Percentiles rank a stretch among this genome's conserved stretches.
These are phyloP conservation scores for Trichosporon sp. DNA, from an alignment of 1,284 basidiomycete species.

Conservation along the genomic window DNA sequence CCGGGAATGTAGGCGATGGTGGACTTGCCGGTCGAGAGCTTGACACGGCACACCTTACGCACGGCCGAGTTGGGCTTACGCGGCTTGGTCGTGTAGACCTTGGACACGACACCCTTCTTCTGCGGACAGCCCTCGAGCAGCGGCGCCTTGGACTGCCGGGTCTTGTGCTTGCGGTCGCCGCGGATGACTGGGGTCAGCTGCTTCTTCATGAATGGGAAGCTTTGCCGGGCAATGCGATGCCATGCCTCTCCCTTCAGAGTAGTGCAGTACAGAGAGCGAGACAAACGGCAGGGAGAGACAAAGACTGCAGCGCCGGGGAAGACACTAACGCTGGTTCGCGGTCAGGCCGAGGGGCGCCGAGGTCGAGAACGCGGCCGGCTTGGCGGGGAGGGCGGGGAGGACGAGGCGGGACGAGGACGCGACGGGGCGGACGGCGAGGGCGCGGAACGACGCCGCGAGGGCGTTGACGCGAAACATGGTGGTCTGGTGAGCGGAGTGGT, in stretches of 20 bases:
- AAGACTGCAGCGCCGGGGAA: not conserved
- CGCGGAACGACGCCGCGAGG: conserved; percentile 30
- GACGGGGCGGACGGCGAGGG: conserved; percentile 28
- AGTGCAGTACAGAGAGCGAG: not conserved
- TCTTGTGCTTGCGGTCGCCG: conserved; percentile 44
- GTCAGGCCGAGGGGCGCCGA: conserved; percentile 61
- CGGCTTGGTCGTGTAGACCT: conserved; percentile 79
- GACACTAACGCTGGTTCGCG: conserved; percentile 62
- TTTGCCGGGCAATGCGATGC: not conserved
- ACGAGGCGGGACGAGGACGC: conserved; percentile 28
- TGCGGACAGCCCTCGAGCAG: conserved; percentile 73
- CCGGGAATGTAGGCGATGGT: conserved; percentile 94
- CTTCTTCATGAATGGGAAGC: not conserved
- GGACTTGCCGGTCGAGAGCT: conserved; percentile 82
- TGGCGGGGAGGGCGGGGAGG: conserved; percentile 8
- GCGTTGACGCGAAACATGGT: conserved; percentile 21
- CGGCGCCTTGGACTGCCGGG: conserved; percentile 61
- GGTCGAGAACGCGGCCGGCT: conserved; percentile 54
- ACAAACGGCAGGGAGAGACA: not conserved
- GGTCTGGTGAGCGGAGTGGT: conserved; percentile 6
- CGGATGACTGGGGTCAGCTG: conserved; percentile 26
- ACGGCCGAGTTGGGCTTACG: conserved; percentile 99
- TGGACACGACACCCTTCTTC: conserved; percentile 81
- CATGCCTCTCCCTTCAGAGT: too few relatives aligned
- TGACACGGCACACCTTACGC: conserved; percentile 92